phyloP scores from a whole-genome alignment of 495 filamentous ascomycete genomes.

The Neurospora tetrasperma region DNA sequence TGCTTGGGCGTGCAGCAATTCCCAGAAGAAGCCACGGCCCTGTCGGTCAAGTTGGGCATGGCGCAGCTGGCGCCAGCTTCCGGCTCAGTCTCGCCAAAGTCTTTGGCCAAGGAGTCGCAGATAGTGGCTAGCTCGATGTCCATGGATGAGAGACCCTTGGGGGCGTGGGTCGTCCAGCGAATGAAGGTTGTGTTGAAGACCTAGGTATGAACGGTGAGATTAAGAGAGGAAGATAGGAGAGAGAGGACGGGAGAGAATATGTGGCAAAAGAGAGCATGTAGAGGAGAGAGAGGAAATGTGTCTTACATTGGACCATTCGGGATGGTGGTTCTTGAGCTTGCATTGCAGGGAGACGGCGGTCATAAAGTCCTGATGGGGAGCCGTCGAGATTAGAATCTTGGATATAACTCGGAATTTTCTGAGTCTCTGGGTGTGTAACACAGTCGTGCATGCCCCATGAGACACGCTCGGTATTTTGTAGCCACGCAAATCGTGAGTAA shows the following conservation, averaged over 20 bases:
- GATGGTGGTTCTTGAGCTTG: slow-evolving; percentile 48
- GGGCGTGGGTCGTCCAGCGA: slow-evolving; percentile 67
- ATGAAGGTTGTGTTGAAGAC: slow-evolving; percentile 52
- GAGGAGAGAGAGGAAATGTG: too few relatives aligned
- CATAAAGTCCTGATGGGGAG: slow-evolving; percentile 42
- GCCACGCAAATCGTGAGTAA: too few relatives aligned
- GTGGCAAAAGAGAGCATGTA: too few relatives aligned
- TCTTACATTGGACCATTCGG: slow-evolving; percentile 47
- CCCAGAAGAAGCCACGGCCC: slow-evolving; percentile 25
- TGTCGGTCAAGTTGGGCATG: slow-evolving; percentile 24
- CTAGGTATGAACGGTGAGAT: too few relatives aligned
- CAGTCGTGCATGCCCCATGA: too few relatives aligned
- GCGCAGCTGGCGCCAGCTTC: neutral
- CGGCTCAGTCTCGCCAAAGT: slow-evolving; percentile 37
- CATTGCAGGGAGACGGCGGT: slow-evolving; percentile 45
- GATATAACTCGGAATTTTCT: too few relatives aligned
- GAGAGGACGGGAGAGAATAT: too few relatives aligned
- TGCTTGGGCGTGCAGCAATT: slow-evolving; percentile 39
- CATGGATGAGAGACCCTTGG: slow-evolving; percentile 56
- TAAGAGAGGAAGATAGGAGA: too few relatives aligned
- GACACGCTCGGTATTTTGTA: too few relatives aligned
- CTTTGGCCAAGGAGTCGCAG: slow-evolving; percentile 50
- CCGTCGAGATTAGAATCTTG: too few relatives aligned
- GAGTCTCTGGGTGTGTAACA: too few relatives aligned
- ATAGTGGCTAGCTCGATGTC: slow-evolving; percentile 55